Evolutionary conservation across 306 rosid genomes (phyloP).

Genomic region (Castanea crenata): DNA sequence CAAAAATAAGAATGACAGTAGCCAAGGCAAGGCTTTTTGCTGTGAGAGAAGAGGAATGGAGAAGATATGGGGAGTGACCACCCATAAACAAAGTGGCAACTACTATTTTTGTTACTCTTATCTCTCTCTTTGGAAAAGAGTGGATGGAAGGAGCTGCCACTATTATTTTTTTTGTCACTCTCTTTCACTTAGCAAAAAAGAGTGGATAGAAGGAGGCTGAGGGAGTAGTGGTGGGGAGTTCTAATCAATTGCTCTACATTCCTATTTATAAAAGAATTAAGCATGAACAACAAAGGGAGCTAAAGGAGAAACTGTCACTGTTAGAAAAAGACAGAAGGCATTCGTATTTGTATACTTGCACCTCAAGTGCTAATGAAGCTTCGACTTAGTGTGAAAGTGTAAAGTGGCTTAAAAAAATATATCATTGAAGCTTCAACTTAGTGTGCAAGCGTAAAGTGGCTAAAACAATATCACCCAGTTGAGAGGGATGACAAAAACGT

Average conservation of each 20-base stretch:
- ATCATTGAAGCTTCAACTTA: no score
- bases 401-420: no score
- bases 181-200: constrained; percentile 9
- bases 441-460: no score
- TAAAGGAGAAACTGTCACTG: no score
- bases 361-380: no score
- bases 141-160: constrained; percentile 1
- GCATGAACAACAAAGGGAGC: no score
- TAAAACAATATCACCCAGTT: no score
- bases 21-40: constrained; percentile 4
- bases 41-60: constrained; percentile 13
- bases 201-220: constrained; percentile 18
- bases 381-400: no score
- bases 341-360: no score
- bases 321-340: no score
- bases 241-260: neutral
- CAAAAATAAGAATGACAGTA: neutral
- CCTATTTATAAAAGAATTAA: constrained; percentile 28
- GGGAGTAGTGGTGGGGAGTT: constrained; percentile 43
- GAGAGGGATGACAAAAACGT: no score
- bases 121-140: constrained; percentile 27
- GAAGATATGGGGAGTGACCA: constrained; percentile 2
- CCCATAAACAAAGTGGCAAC: neutral
- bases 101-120: constrained; percentile 9
- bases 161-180: constrained; percentile 4